These are phyloP conservation scores for Gaultheria prostrata DNA, from an alignment of 148 eudicot species.

Conservation along the genomic window DNA sequence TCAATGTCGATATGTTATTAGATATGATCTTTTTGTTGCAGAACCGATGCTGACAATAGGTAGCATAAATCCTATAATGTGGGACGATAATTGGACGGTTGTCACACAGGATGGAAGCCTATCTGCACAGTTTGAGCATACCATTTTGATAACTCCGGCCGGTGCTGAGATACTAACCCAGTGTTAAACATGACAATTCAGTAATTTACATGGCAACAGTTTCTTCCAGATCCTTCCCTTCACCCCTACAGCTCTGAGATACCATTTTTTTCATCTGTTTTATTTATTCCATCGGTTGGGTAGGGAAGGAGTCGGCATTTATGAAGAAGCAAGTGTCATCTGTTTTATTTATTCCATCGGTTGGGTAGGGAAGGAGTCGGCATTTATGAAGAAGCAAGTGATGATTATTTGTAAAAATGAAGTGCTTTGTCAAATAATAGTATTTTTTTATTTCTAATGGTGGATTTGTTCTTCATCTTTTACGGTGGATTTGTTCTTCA, in stretches of 20 bases:
- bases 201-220: background rate
- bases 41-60: constrained; percentile 96
- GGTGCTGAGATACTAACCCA: constrained; percentile 91
- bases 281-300: background rate
- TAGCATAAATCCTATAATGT: constrained; percentile 72
- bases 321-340: background rate
- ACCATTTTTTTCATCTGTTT: background rate
- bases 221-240: background rate
- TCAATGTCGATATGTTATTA: background rate
- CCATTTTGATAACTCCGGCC: constrained; percentile 64
- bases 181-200: constrained; percentile 33
- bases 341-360: background rate
- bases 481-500: background rate
- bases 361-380: background rate
- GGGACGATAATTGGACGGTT: constrained; percentile 96
- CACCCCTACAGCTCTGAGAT: background rate
- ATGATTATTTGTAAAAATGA: background rate
- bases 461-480: background rate
- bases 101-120: constrained; percentile 94
- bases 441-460: background rate
- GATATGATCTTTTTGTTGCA: constrained; percentile 30
- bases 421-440: background rate
- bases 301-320: background rate
- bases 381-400: background rate
- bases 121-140: constrained; percentile 95